phyloP scores from a whole-genome alignment of 768 basidiomycete species.

The Lactarius hengduanensis region DNA sequence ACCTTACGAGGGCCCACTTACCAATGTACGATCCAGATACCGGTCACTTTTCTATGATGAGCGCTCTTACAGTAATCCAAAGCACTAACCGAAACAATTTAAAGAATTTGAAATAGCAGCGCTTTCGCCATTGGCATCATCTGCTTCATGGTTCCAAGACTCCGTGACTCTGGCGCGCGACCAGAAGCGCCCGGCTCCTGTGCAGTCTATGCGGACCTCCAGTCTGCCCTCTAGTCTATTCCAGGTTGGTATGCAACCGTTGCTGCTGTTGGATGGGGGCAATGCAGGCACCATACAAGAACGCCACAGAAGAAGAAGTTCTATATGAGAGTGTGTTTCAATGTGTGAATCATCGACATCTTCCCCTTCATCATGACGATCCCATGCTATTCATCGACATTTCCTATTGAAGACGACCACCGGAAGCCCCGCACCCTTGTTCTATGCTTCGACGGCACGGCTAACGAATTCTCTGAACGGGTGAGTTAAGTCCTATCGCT shows the following conservation, averaged over 20 bases:
- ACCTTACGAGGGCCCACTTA: neutral
- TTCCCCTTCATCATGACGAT: neutral
- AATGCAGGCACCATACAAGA: neutral
- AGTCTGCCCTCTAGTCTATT: neutral
- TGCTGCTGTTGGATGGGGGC: neutral
- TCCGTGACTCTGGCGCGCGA: neutral
- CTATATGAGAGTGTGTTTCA: slow-evolving; percentile 1
- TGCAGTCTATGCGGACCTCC: neutral
- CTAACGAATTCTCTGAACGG: slow-evolving; percentile 40
- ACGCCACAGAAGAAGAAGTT: neutral
- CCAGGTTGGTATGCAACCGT: neutral
- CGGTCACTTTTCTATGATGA: neutral
- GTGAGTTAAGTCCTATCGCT: neutral
- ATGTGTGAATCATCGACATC: neutral
- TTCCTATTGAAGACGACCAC: neutral
- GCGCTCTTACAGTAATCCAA: too few species aligned
- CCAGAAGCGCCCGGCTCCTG: neutral
- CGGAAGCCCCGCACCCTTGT: slow-evolving; percentile 47
- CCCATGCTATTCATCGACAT: neutral
- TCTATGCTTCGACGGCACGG: slow-evolving; percentile 71
- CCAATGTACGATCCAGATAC: neutral
- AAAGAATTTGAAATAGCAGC: neutral
- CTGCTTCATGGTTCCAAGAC: neutral
- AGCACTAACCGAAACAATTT: too few species aligned
- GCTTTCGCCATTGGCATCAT: neutral